A percentile compares a stretch with the other conserved stretches of the same genome.
Evolutionary conservation across 2,329 filamentous ascomycete genomes (phyloP).

Genomic region (Exophiala mesophila): DNA sequence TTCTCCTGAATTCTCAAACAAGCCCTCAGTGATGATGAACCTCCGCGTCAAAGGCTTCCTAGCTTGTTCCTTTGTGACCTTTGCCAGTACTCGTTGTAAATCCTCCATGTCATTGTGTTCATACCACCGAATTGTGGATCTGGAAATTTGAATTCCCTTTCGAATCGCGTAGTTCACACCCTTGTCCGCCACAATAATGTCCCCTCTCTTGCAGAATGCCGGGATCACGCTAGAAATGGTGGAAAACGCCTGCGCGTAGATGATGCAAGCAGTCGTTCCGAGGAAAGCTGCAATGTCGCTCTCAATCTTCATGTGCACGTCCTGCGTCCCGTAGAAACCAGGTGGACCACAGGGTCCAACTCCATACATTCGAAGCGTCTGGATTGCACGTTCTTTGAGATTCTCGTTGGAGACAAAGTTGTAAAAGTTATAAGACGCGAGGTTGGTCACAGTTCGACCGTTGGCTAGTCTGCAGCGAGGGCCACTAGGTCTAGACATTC

Average conservation of each 20-base stretch:
- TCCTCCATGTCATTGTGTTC: constrained; percentile 96
- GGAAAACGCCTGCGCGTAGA: constrained; percentile 94
- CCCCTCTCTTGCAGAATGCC: constrained; percentile 91
- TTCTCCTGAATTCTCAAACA: constrained; percentile 89
- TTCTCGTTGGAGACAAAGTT: constrained; percentile 91
- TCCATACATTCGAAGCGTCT: constrained; percentile 88
- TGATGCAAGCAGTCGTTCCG: constrained; percentile 81
- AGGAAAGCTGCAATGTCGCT: constrained; percentile 86
- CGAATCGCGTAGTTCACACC: constrained; percentile 91
- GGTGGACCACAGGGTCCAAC: constrained; percentile 95
- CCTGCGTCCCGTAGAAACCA: constrained; percentile 96
- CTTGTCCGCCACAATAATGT: constrained; percentile 93
- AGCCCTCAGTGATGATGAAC: constrained; percentile 91
- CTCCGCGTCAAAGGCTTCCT: constrained; percentile 83
- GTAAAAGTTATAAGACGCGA: constrained; percentile 95
- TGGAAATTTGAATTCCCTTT: constrained; percentile 87
- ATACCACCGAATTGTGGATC: constrained; percentile 89
- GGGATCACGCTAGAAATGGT: constrained; percentile 97
- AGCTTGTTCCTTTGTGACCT: constrained; percentile 80
- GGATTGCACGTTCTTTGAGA: constrained; percentile 91
- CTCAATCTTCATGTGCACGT: constrained; percentile 96
- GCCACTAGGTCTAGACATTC: constrained; percentile 76
- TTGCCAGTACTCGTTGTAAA: constrained; percentile 76
- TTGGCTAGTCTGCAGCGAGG: constrained; percentile 84
- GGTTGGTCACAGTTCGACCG: constrained; percentile 85